A percentile compares a stretch with the other conserved stretches of the same genome.
phyloP scores from a whole-genome alignment of 768 basidiomycete genomes.

The Paxillus ammoniavirescens region DNA sequence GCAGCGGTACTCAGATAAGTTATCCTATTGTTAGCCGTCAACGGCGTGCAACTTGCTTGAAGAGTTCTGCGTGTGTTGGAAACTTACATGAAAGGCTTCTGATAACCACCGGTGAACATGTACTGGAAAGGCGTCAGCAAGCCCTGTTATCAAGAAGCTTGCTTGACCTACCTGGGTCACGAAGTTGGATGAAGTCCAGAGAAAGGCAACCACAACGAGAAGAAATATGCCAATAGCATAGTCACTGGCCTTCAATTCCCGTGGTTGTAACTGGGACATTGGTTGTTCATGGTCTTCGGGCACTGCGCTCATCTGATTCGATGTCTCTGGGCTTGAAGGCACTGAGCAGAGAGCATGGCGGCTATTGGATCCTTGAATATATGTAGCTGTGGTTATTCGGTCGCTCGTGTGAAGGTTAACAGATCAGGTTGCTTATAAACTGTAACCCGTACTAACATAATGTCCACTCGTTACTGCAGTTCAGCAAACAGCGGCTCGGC shows the following conservation, averaged over 20 bases:
- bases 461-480: no score
- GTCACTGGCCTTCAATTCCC: slow-evolving; percentile 23
- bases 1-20: slow-evolving; percentile 91
- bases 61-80: background rate
- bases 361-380: no score
- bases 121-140: slow-evolving; percentile 32
- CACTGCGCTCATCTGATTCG: slow-evolving; percentile 14
- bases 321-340: background rate
- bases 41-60: background rate
- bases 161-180: slow-evolving; percentile 64
- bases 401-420: background rate
- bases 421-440: no score
- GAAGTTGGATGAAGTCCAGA: slow-evolving; percentile 91
- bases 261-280: slow-evolving; percentile 8
- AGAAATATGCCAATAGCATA: slow-evolving; percentile 64
- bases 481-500: no score
- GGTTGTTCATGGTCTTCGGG: slow-evolving; percentile 13
- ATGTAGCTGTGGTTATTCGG: background rate
- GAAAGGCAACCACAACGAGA: slow-evolving; percentile 70
- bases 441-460: no score
- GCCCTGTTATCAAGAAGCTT: background rate
- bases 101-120: slow-evolving; percentile 64
- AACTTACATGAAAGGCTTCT: slow-evolving; percentile 85
- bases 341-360: background rate
- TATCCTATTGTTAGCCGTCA: slow-evolving; percentile 44